These are phyloP conservation scores for Aspergillus candidus DNA, from an alignment of 2,329 filamentous ascomycete genomes.

Conservation along the genomic window DNA sequence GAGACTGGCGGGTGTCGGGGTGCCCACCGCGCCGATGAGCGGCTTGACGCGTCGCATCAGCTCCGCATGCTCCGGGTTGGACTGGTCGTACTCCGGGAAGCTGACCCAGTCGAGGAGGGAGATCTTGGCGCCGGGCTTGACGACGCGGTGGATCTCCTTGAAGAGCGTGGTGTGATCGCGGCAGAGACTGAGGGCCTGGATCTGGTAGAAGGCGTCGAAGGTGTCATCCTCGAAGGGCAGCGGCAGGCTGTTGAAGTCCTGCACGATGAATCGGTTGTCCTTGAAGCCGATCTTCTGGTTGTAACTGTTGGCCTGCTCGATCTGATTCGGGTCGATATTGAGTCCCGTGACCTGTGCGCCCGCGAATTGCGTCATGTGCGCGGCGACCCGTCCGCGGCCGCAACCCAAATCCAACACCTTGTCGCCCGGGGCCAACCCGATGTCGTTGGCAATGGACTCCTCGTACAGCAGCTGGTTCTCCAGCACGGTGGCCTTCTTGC, in stretches of 20 bases:
- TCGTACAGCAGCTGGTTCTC: constrained; percentile 52
- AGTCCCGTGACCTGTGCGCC: constrained; percentile 47
- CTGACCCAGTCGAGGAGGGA: constrained; percentile 51
- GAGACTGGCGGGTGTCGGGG: constrained; percentile 45
- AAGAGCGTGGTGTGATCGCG: constrained; percentile 45
- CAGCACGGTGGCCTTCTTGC: constrained; percentile 43
- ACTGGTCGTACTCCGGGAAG: constrained; percentile 45
- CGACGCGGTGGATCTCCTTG: constrained; percentile 44
- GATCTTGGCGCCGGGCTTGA: constrained; percentile 48
- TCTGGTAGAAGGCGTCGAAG: constrained; percentile 53
- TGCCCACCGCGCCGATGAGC: constrained; percentile 51
- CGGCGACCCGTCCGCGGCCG: constrained; percentile 49
- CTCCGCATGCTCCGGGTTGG: constrained; percentile 43
- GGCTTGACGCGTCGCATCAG: constrained; percentile 53
- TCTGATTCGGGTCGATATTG: constrained; percentile 51
- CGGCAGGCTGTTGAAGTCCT: constrained; percentile 49
- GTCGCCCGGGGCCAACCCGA: constrained; percentile 43
- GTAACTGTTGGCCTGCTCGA: constrained; percentile 43
- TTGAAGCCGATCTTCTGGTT: constrained; percentile 40
- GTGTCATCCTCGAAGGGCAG: constrained; percentile 45
- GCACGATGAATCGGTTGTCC: constrained; percentile 43
- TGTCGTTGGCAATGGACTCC: constrained; percentile 45
- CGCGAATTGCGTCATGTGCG: constrained; percentile 47
- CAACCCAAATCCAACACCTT: constrained; percentile 49
- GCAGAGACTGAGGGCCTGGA: constrained; percentile 52